These are phyloP conservation scores for Mrakia blollopis DNA, from an alignment of 768 basidiomycete species.

Conservation along the genomic window DNA sequence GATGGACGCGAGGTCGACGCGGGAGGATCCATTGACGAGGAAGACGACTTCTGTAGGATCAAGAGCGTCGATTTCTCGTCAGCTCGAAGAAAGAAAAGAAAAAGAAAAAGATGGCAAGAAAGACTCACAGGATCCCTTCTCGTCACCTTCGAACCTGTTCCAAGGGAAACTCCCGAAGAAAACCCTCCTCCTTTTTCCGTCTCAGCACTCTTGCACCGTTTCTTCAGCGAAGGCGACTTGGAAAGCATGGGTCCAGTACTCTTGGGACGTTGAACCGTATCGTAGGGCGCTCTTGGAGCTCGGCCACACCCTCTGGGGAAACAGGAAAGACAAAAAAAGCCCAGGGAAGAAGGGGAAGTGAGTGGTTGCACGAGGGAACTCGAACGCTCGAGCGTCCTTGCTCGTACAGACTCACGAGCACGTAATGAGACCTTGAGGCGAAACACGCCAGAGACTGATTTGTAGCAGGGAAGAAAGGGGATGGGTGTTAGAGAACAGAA, in stretches of 20 bases:
- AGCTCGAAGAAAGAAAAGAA: neutral
- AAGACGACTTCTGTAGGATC: neutral
- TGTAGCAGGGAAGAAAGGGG: neutral
- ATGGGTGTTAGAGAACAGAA: neutral
- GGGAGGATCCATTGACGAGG: constrained; percentile 9
- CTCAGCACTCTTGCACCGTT: neutral
- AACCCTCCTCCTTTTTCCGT: neutral
- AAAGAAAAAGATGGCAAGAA: too few relatives aligned
- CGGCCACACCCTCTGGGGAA: constrained; percentile 7
- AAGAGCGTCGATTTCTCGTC: neutral
- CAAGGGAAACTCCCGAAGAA: constrained; percentile 1
- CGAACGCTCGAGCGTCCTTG: neutral
- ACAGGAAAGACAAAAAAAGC: neutral
- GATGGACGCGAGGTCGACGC: neutral
- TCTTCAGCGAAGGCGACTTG: neutral
- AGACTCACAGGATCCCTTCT: neutral
- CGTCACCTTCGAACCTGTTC: neutral
- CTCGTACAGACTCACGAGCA: neutral
- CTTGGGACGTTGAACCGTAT: neutral
- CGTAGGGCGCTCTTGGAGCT: constrained; percentile 6
- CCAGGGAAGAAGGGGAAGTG: neutral
- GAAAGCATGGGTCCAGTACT: neutral
- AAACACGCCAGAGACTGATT: constrained; percentile 13
- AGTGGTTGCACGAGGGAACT: neutral
- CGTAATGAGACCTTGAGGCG: neutral